Conservation (phyloP, 2,329 filamentous ascomycete species). For the Aspergillus oerlinghausenensis region DNA sequence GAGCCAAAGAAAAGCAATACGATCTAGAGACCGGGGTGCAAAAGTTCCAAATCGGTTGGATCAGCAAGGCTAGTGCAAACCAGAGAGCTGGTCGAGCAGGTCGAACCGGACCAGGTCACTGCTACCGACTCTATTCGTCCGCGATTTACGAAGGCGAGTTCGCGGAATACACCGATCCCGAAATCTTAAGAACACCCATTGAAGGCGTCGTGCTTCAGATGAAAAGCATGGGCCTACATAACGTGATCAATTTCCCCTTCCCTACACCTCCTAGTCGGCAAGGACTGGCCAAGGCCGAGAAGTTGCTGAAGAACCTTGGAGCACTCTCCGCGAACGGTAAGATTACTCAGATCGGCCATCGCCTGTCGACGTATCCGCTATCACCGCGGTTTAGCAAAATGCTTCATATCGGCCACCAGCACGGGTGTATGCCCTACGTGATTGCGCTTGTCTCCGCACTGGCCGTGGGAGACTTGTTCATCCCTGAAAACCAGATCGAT, state of each 20-base stretch:
- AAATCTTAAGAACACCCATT: conserved; percentile 85
- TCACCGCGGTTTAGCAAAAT: conserved; percentile 89
- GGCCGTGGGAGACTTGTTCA: conserved; percentile 81
- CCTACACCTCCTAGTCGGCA: conserved; percentile 79
- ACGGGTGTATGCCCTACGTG: conserved; percentile 77
- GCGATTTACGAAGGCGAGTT: conserved; percentile 89
- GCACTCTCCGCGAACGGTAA: conserved; percentile 68
- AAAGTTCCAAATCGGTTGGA: conserved; percentile 92
- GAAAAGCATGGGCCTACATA: conserved; percentile 88
- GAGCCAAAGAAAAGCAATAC: conserved; percentile 87
- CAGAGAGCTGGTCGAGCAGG: conserved; percentile 92
- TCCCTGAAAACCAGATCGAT: conserved; percentile 74
- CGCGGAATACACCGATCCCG: conserved; percentile 76
- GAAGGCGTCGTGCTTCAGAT: conserved; percentile 90
- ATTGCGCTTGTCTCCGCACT: conserved; percentile 84
- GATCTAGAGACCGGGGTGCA: conserved; percentile 87
- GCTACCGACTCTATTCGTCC: conserved; percentile 89
- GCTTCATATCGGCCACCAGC: conserved; percentile 77
- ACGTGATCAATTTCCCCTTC: conserved; percentile 92
- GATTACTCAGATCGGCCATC: conserved; percentile 72
- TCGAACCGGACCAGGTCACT: conserved; percentile 91
- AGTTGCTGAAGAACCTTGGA: conserved; percentile 76
- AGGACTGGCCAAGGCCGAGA: conserved; percentile 77
- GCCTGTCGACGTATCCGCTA: conserved; percentile 84
- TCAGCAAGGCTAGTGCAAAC: conserved; percentile 92